These are phyloP conservation scores for Ustilago crameri DNA, from an alignment of 1,284 basidiomycete genomes.

Conservation along the genomic window DNA sequence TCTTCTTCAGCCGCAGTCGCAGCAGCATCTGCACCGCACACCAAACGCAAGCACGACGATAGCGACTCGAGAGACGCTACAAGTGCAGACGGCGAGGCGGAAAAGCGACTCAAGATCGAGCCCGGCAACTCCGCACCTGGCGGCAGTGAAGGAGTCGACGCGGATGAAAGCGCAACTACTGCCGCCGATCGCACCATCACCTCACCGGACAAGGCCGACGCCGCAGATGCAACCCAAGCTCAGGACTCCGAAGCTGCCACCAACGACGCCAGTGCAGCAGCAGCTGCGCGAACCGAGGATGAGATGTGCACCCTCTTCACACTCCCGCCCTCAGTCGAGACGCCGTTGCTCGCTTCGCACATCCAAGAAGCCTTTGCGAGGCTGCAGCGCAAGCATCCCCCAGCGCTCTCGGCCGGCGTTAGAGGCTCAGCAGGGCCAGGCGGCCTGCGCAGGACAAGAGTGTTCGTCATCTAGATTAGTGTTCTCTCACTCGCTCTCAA, in stretches of 20 bases:
- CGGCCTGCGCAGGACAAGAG: slow-evolving; percentile 58
- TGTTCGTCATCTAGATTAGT: slow-evolving; percentile 54
- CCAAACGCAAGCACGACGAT: slow-evolving; percentile 14
- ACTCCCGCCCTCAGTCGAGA: slow-evolving; percentile 41
- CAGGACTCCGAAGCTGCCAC: neutral
- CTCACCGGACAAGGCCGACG: neutral
- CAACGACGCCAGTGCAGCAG: neutral
- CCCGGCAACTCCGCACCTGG: neutral
- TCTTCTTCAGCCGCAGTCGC: neutral
- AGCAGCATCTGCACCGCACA: neutral
- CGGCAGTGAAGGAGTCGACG: neutral
- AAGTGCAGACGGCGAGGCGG: too few relatives aligned
- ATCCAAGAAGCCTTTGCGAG: slow-evolving; percentile 64
- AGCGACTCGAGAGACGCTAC: neutral
- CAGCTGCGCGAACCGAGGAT: slow-evolving; percentile 9
- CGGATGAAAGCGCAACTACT: slow-evolving; percentile 2
- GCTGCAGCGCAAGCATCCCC: slow-evolving; percentile 52
- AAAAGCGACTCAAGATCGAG: slow-evolving; percentile 19
- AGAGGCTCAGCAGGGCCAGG: slow-evolving; percentile 53
- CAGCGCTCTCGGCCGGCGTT: slow-evolving; percentile 43
- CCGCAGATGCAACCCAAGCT: neutral
- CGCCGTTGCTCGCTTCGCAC: slow-evolving; percentile 56
- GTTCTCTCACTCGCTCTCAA: too few relatives aligned
- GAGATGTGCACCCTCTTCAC: slow-evolving; percentile 56
- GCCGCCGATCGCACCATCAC: neutral